Evolutionary conservation across 306 rosid genomes (phyloP), one percentile per base, ranked within the genome.

Genomic region (Quillaja saponaria): DNA sequence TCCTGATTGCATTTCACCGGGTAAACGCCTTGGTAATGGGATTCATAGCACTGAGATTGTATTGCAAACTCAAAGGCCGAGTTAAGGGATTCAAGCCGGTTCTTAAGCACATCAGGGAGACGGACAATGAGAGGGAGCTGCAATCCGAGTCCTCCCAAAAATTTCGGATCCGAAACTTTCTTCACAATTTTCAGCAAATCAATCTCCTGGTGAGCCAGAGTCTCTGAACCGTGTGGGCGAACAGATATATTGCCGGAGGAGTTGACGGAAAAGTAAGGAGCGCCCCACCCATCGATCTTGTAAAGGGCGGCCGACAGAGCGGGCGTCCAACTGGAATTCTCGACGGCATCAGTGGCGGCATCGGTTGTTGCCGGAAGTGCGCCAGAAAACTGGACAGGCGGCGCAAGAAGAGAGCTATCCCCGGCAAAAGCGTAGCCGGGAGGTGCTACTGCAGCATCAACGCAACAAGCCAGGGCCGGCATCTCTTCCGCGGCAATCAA

Each of bases 1-100:
- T 92, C 94, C 81, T 88, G 98, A 62, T 92, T 92, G 64, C 95
- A 86, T 45, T 88, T 92, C 28, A 86, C 98, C 0, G 96, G 98
- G 57, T 73, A 92, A 49, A 92, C 96, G 0, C 99, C 99, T 77
- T 89, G 99, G 69, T 92, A 92, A 63, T 80, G 95, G 42, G 89
- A 76, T 3, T 51, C 83, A 17, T 81, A 92, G 1, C 78, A 88
- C n/a, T 74, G 84, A 4, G 85, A 76, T 3, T 77, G 76, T 67
- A 92, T 80, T 11, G 98, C 98, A 3, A 35, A 53, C 0, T 82
- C 85, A 49, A 92, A 92, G 1, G 98, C 90, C 3, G 76, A 67
- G 8, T 92, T 87, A 46, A 88, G 88, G 3, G 87, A 88, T 50
- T 88, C 94, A 0, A 92, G 74, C 2, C 98, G 82, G 66, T 86